Conservation (phyloP, 192 early-diverging fungal genomes). For the Mortierella antarctica region DNA sequence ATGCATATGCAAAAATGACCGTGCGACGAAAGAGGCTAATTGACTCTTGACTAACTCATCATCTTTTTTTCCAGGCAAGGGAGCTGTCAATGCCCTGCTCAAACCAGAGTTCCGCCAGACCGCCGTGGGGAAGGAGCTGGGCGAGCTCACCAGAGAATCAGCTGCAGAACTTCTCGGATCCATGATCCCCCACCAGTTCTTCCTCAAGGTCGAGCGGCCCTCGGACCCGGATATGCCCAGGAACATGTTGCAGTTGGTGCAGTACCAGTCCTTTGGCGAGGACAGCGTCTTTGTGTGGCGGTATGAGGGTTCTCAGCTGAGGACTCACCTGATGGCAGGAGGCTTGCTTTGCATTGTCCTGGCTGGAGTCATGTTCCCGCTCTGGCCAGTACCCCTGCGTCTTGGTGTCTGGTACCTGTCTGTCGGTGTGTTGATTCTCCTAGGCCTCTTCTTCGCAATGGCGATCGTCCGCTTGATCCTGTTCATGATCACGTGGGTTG, state of each 20-base stretch:
- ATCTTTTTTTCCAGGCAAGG: slow-evolving; percentile 61
- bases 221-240: slow-evolving; percentile 58
- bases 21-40: neutral
- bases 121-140: slow-evolving; percentile 63
- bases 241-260: slow-evolving; percentile 63
- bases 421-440: slow-evolving; percentile 74
- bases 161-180: slow-evolving; percentile 72
- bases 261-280: slow-evolving; percentile 75
- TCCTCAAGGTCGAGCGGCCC: slow-evolving; percentile 78
- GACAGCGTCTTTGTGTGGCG: slow-evolving; percentile 94
- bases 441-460: slow-evolving; percentile 91
- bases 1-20: too few relatives aligned
- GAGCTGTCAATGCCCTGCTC: slow-evolving; percentile 73
- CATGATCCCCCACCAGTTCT: slow-evolving; percentile 77
- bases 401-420: slow-evolving; percentile 92
- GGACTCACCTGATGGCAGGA: slow-evolving; percentile 78
- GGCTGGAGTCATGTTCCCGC: slow-evolving; percentile 96
- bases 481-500: slow-evolving; percentile 78
- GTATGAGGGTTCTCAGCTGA: slow-evolving; percentile 89
- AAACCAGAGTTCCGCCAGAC: slow-evolving; percentile 68
- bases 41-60: neutral
- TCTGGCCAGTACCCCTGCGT: slow-evolving; percentile 86
- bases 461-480: slow-evolving; percentile 89
- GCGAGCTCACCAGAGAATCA: slow-evolving; percentile 43
- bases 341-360: slow-evolving; percentile 84